These are phyloP conservation scores for Penicillium alfredii DNA, from an alignment of 495 filamentous ascomycete genomes.

Conservation along the genomic window DNA sequence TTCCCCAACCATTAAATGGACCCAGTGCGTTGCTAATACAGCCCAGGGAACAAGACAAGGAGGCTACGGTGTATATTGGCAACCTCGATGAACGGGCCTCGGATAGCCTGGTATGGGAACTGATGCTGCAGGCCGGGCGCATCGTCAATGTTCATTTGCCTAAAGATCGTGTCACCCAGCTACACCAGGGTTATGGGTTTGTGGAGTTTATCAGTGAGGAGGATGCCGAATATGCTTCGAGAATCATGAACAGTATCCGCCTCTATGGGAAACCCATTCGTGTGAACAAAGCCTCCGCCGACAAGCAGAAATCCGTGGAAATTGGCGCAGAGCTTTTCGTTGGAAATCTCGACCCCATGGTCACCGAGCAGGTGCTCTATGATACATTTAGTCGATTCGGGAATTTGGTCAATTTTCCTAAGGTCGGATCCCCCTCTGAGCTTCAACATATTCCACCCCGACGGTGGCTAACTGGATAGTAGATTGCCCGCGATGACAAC, in stretches of 20 bases:
- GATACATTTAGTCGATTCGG: constrained; percentile 97
- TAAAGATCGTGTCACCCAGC: constrained; percentile 93
- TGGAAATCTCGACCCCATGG: constrained; percentile 91
- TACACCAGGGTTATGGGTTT: constrained; percentile 97
- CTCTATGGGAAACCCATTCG: constrained; percentile 92
- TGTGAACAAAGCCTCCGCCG: constrained; percentile 93
- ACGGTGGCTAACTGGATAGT: constrained; percentile 5
- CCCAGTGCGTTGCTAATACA: constrained; percentile 7
- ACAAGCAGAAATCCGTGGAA: constrained; percentile 94
- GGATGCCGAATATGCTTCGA: constrained; percentile 93
- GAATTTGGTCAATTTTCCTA: constrained; percentile 72
- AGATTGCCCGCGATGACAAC: constrained; percentile 87
- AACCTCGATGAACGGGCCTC: constrained; percentile 95
- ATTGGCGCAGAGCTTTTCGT: constrained; percentile 97
- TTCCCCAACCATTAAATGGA: neutral
- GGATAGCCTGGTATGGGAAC: constrained; percentile 88
- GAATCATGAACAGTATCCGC: constrained; percentile 93
- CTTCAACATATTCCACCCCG: neutral
- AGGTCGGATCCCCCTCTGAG: constrained; percentile 39
- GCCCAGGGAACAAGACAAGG: constrained; percentile 94
- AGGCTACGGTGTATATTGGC: constrained; percentile 96
- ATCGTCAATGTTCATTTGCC: constrained; percentile 97
- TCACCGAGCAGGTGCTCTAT: constrained; percentile 93
- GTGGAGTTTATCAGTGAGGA: constrained; percentile 96
- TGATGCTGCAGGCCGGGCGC: constrained; percentile 94